These are phyloP conservation scores for Cystofilobasidium ferigula DNA, from an alignment of 768 basidiomycete species.

Conservation along the genomic window DNA sequence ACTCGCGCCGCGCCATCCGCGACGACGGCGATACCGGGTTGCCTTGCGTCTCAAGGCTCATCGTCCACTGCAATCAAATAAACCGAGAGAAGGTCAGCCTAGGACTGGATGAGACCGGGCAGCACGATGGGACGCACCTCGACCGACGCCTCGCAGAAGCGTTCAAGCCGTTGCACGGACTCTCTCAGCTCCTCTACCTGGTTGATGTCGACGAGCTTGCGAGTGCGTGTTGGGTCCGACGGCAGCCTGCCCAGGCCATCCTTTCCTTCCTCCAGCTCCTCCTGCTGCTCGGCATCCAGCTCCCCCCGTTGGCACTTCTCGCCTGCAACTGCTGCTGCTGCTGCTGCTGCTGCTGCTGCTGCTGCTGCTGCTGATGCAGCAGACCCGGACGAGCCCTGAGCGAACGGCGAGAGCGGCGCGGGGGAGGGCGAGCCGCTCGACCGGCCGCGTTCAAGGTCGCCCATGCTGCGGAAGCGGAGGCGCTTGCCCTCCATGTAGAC, in stretches of 20 bases:
- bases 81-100: constrained; percentile 2
- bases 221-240: neutral
- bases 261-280: neutral
- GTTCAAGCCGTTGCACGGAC: neutral
- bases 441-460: neutral
- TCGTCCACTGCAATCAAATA: constrained; percentile 18
- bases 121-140: neutral
- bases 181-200: neutral
- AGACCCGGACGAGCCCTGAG: too few relatives aligned
- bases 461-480: constrained; percentile 1
- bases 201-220: constrained; percentile 3
- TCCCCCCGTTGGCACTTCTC: too few relatives aligned
- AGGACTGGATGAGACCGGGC: neutral
- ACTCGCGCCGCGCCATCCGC: constrained; percentile 58
- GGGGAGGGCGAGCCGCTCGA: neutral
- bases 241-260: neutral
- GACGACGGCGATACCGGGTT: constrained; percentile 55
- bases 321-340: neutral
- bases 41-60: constrained; percentile 26
- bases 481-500: neutral
- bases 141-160: constrained; percentile 4
- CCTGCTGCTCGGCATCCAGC: neutral
- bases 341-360: neutral
- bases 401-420: neutral
- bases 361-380: neutral